Percentiles rank a stretch among this genome's conserved stretches.
phyloP scores from a whole-genome alignment of 2,329 filamentous ascomycete genomes.

The Aspergillus sp. region DNA sequence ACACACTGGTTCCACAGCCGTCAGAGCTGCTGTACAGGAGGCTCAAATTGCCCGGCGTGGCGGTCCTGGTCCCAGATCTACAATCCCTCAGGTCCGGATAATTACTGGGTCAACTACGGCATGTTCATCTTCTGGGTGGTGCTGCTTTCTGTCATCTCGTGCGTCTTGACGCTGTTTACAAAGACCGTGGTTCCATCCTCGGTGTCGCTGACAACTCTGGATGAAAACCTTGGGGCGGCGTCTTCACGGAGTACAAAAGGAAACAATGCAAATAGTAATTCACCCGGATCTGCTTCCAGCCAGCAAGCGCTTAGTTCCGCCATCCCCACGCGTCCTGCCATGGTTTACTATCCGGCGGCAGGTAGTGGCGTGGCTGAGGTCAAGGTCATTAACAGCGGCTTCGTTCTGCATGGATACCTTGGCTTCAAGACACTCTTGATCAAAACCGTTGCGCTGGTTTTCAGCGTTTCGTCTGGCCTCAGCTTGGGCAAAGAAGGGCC shows the following conservation, averaged over 20 bases:
- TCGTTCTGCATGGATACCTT: slow-evolving; percentile 93
- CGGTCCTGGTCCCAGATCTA: slow-evolving; percentile 67
- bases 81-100: slow-evolving; percentile 50
- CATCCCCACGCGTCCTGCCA: slow-evolving; percentile 58
- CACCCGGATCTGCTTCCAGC: slow-evolving; percentile 43
- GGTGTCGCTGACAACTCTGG: slow-evolving; percentile 81
- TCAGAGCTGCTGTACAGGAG: slow-evolving; percentile 64
- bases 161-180: slow-evolving; percentile 80
- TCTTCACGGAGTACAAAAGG: slow-evolving; percentile 48
- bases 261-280: slow-evolving; percentile 48
- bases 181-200: slow-evolving; percentile 91
- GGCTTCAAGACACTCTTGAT: slow-evolving; percentile 82
- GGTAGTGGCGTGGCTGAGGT: slow-evolving; percentile 97
- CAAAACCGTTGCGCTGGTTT: slow-evolving; percentile 78
- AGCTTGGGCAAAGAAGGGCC: slow-evolving; percentile 94
- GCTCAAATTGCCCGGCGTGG: slow-evolving; percentile 61
- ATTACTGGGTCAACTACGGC: slow-evolving; percentile 71
- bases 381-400: slow-evolving; percentile 95
- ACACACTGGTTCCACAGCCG: slow-evolving; percentile 72
- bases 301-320: slow-evolving; percentile 40
- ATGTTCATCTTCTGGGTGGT: slow-evolving; percentile 75
- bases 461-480: slow-evolving; percentile 89
- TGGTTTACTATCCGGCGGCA: slow-evolving; percentile 94
- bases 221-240: slow-evolving; percentile 85
- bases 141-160: slow-evolving; percentile 69